Conservation (phyloP, 2,329 filamentous ascomycete species). For the Drechslera avenae region DNA sequence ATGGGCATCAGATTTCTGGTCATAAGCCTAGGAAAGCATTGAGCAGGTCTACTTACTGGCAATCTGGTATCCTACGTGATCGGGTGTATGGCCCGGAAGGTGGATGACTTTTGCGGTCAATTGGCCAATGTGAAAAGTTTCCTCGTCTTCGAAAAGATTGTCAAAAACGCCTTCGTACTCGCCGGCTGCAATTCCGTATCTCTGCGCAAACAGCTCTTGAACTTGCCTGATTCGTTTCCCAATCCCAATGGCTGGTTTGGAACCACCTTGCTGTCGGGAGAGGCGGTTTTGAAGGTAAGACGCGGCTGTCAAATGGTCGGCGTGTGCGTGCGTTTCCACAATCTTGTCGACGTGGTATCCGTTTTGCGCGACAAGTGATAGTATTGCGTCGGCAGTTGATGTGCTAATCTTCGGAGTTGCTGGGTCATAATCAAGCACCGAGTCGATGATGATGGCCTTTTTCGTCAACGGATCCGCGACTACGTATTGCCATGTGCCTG, state of each 20-base stretch:
- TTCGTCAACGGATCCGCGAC: slow-evolving; percentile 60
- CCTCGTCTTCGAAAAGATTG: slow-evolving; percentile 59
- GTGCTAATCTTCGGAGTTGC: slow-evolving; percentile 55
- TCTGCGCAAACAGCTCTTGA: slow-evolving; percentile 56
- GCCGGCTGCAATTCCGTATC: slow-evolving; percentile 53
- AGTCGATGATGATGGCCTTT: slow-evolving; percentile 63
- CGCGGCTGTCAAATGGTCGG: slow-evolving; percentile 65
- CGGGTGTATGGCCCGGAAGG: slow-evolving; percentile 65
- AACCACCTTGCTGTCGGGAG: slow-evolving; percentile 46
- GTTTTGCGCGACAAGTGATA: slow-evolving; percentile 52
- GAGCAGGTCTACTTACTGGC: slow-evolving; percentile 48
- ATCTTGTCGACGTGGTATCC: slow-evolving; percentile 59
- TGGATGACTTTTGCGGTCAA: slow-evolving; percentile 57
- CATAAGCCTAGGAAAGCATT: no score
- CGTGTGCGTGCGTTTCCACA: slow-evolving; percentile 67
- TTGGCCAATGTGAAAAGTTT: slow-evolving; percentile 58
- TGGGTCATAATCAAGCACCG: slow-evolving; percentile 63
- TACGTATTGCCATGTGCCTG: slow-evolving; percentile 66
- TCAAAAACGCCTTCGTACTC: slow-evolving; percentile 60
- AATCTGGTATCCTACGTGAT: slow-evolving; percentile 64
- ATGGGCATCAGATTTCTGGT: slow-evolving; percentile 1
- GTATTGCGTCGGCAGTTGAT: slow-evolving; percentile 57
- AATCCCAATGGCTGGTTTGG: slow-evolving; percentile 58
- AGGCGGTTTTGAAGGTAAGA: slow-evolving; percentile 59
- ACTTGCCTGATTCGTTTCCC: slow-evolving; percentile 60